A percentile compares a stretch with the other conserved stretches of the same genome.
Conservation (phyloP, 208 protist genomes). For the Tritrichomonas musculus region DNA sequence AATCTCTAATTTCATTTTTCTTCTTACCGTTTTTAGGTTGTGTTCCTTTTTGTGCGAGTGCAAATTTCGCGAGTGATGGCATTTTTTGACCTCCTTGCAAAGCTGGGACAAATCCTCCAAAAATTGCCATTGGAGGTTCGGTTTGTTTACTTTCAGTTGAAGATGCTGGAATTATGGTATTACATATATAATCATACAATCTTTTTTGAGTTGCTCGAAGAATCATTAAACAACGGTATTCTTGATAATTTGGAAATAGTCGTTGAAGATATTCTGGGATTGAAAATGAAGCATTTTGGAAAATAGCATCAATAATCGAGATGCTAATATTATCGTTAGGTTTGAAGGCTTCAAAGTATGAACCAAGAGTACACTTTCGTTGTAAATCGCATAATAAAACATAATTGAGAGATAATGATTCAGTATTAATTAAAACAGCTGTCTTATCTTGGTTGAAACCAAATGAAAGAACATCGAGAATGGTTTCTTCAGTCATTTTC, state of each 20-base stretch:
- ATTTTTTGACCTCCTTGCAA: neutral
- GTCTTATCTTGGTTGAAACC: neutral
- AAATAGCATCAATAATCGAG: neutral
- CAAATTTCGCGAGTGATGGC: neutral
- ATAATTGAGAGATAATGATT: neutral
- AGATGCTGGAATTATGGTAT: too few relatives aligned
- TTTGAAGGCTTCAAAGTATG: neutral
- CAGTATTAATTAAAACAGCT: neutral
- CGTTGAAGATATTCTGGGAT: neutral
- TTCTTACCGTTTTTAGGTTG: neutral
- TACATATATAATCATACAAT: neutral
- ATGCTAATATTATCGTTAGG: neutral
- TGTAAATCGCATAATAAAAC: neutral
- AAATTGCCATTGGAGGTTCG: neutral
- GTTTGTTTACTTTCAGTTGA: neutral
- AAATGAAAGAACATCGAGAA: neutral
- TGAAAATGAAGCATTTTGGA: neutral
- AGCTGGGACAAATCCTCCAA: conserved; percentile 10
- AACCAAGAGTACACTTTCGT: neutral
- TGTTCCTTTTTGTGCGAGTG: neutral
- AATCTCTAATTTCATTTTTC: neutral
- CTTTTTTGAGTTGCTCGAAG: neutral
- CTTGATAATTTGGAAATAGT: neutral
- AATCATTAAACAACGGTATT: neutral
- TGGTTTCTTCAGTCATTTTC: neutral